Evolutionary conservation across 2,329 filamentous ascomycete species (phyloP).

Genomic region (Alternaria longipes): DNA sequence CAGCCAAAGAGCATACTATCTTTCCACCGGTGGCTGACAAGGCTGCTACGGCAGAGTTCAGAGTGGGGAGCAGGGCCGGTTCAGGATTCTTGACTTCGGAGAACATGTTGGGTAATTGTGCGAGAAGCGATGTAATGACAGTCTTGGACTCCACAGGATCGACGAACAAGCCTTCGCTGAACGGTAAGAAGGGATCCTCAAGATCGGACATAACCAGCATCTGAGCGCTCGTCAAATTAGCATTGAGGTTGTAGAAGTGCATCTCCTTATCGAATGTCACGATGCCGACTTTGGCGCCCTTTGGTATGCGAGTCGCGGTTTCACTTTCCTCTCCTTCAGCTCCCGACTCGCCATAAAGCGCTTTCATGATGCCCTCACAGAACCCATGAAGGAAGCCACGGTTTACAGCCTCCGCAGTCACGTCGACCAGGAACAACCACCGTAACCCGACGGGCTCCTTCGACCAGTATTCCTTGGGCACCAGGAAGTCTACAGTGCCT

Average conservation of each 20-base stretch:
- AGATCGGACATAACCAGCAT: conserved; percentile 99
- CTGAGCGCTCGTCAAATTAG: conserved; percentile 83
- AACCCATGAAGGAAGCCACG: conserved; percentile 90
- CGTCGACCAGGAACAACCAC: conserved; percentile 92
- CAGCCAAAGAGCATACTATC: conserved; percentile 84
- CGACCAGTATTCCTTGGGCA: conserved; percentile 98
- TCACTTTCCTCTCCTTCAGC: conserved; percentile 60
- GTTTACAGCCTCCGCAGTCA: conserved; percentile 89
- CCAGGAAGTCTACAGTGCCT: conserved; percentile 94
- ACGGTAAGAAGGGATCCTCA: conserved; percentile 92
- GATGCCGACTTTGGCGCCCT: conserved; percentile 88
- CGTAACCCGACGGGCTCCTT: conserved; percentile 88
- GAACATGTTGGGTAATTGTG: conserved; percentile 85
- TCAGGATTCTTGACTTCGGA: conserved; percentile 89
- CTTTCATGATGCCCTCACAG: conserved; percentile 85
- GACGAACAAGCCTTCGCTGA: conserved; percentile 92
- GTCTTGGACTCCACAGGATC: conserved; percentile 90
- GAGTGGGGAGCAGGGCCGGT: conserved; percentile 81
- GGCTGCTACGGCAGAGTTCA: conserved; percentile 85
- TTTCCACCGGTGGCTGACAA: conserved; percentile 90
- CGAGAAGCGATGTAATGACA: conserved; percentile 88
- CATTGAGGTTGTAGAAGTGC: conserved; percentile 94
- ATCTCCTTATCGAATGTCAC: conserved; percentile 96
- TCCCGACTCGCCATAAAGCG: conserved; percentile 76
- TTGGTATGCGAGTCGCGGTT: conserved; percentile 68